Evolutionary conservation across 371 early-diverging fungal species (phyloP).

Genomic region (Aphelidium insulamus): DNA sequence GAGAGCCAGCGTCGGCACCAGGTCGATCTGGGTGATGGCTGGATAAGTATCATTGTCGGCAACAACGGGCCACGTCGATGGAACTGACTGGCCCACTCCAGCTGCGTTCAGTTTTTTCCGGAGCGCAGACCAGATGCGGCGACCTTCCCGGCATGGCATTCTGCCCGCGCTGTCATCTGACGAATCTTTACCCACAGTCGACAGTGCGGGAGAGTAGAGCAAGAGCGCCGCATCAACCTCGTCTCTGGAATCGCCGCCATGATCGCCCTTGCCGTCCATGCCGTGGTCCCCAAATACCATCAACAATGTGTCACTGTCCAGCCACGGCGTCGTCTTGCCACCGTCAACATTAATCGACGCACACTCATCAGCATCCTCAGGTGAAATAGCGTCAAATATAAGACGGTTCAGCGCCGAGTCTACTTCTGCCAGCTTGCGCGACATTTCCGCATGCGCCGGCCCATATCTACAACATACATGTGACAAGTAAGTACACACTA

Average conservation of each 20-base stretch:
- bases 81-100: too few species aligned
- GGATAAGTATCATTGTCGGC: slow-evolving; percentile 13
- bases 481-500: too few species aligned
- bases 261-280: slow-evolving; percentile 93
- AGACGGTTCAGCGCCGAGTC: slow-evolving; percentile 51
- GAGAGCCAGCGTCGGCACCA: slow-evolving; percentile 51
- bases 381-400: too few species aligned
- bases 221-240: slow-evolving; percentile 73
- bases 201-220: slow-evolving; percentile 38
- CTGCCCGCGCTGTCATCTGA: too few species aligned
- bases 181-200: too few species aligned
- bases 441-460: slow-evolving; percentile 69
- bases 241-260: slow-evolving; percentile 81
- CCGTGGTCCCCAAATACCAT: slow-evolving; percentile 98
- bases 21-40: slow-evolving; percentile 54
- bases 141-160: too few species aligned
- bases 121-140: too few species aligned
- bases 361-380: too few species aligned
- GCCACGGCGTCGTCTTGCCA: too few species aligned
- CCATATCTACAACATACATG: too few species aligned
- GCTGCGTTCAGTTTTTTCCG: background rate
- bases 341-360: slow-evolving; percentile 28
- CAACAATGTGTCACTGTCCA: slow-evolving; percentile 71
- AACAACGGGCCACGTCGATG: too few species aligned
- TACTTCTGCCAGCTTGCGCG: slow-evolving; percentile 55